Percentiles rank a stretch among this genome's conserved stretches.
Conservation (phyloP, 495 filamentous ascomycete genomes). For the Podospora anserina region DNA sequence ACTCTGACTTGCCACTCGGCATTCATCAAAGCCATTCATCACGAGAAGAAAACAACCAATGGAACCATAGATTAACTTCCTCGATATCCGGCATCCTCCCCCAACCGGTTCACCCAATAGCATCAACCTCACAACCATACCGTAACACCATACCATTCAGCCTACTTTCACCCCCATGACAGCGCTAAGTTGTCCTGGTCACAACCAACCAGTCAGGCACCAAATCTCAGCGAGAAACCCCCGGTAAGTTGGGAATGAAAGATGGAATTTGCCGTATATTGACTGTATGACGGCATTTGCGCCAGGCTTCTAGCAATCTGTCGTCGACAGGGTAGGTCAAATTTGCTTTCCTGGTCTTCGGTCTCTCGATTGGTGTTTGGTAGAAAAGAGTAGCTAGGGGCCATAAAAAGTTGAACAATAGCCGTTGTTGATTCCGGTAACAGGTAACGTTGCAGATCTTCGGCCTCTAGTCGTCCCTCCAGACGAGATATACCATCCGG, state of each 20-base stretch:
- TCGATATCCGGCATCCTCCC: neutral
- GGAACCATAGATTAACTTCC: conserved; percentile 6
- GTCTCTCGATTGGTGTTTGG: neutral
- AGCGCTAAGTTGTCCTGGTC: neutral
- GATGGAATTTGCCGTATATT: neutral
- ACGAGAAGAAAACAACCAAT: neutral
- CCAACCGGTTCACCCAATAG: neutral
- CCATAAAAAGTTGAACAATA: neutral
- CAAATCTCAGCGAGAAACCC: neutral
- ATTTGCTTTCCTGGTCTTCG: neutral
- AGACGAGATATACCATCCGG: conserved; percentile 24
- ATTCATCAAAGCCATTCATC: no score
- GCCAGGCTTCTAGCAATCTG: neutral
- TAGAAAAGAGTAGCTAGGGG: neutral
- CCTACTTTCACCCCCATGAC: neutral
- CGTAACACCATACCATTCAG: neutral
- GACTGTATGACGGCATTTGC: neutral
- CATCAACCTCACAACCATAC: neutral
- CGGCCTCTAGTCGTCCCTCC: conserved; percentile 7
- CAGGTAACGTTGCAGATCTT: conserved; percentile 32
- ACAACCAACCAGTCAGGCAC: neutral
- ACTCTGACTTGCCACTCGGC: no score
- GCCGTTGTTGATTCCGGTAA: conserved; percentile 9
- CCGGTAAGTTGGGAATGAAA: neutral
- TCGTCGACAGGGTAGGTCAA: neutral